These are phyloP conservation scores for Chimonanthus salicifolius DNA, from an alignment of 164 flowering plant species.

Conservation along the genomic window DNA sequence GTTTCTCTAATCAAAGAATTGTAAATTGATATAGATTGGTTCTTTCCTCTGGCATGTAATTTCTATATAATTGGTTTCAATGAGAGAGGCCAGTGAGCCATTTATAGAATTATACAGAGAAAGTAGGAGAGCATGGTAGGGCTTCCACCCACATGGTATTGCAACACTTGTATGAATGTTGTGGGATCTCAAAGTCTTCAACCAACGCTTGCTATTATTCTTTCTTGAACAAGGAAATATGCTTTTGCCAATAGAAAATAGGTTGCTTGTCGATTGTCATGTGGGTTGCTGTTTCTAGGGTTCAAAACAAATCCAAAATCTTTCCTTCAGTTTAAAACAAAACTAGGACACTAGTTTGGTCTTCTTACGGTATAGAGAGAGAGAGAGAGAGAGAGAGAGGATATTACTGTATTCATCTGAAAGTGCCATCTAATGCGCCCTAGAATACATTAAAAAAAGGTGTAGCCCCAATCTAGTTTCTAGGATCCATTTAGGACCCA, in stretches of 20 bases:
- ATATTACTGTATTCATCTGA: neutral
- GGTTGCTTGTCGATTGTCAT: neutral
- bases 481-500: no score
- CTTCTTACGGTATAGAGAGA: neutral
- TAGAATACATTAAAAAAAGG: no score
- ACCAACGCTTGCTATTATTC: conserved; percentile 5
- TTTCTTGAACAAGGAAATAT: conserved; percentile 9
- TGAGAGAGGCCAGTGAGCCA: no score
- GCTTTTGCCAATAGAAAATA: neutral
- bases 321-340: neutral
- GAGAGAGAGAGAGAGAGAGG: neutral
- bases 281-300: conserved; percentile 2
- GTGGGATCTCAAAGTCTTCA: neutral
- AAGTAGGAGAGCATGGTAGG: neutral
- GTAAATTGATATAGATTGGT: no score
- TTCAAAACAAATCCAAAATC: neutral
- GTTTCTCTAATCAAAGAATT: no score
- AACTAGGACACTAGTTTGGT: neutral
- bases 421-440: neutral
- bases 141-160: neutral
- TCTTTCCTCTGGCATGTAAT: no score
- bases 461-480: no score
- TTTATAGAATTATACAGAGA: neutral
- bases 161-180: neutral
- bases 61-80: no score